Evolutionary conservation across 1,284 basidiomycete species (phyloP).

Genomic region (Tremellales sp.): DNA sequence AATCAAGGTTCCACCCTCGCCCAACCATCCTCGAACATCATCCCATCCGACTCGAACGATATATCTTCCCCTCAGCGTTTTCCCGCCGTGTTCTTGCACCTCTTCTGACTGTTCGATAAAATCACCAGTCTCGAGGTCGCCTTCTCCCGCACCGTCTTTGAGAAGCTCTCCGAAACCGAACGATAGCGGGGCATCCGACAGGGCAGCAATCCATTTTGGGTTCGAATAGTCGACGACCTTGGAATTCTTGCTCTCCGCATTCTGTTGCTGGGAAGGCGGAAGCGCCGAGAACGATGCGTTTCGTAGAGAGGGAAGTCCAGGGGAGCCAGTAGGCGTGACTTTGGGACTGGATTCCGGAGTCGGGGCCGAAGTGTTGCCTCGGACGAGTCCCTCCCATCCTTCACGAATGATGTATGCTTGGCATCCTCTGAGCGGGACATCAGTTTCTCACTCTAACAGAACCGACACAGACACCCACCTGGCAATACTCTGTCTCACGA

Average conservation of each 20-base stretch:
- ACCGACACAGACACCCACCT: slow-evolving; percentile 57
- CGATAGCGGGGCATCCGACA: slow-evolving; percentile 54
- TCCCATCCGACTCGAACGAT: slow-evolving; percentile 98
- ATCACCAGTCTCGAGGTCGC: slow-evolving; percentile 44
- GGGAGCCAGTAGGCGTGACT: slow-evolving; percentile 24
- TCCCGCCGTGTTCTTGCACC: slow-evolving; percentile 40
- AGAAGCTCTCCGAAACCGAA: slow-evolving; percentile 90
- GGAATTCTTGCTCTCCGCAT: slow-evolving; percentile 16
- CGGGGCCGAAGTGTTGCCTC: slow-evolving; percentile 52
- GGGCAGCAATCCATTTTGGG: slow-evolving; percentile 29
- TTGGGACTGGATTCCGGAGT: slow-evolving; percentile 30
- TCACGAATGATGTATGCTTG: slow-evolving; percentile 92
- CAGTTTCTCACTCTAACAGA: not conserved
- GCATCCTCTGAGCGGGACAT: slow-evolving; percentile 70
- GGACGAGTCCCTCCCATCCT: slow-evolving; percentile 89
- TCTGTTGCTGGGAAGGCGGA: slow-evolving; percentile 35
- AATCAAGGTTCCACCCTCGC: slow-evolving; percentile 93
- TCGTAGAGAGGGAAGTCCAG: slow-evolving; percentile 22
- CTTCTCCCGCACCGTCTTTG: slow-evolving; percentile 85
- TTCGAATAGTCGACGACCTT: slow-evolving; percentile 29
- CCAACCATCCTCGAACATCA: slow-evolving; percentile 93
- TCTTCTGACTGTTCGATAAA: too few relatives aligned
- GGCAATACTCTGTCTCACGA: slow-evolving; percentile 83
- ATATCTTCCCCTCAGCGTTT: slow-evolving; percentile 80
- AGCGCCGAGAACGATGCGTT: slow-evolving; percentile 37